A percentile compares a stretch with the other conserved stretches of the same genome.
Conservation (phyloP, 176 grass and related monocot genomes). For the Cocos nucifera region DNA sequence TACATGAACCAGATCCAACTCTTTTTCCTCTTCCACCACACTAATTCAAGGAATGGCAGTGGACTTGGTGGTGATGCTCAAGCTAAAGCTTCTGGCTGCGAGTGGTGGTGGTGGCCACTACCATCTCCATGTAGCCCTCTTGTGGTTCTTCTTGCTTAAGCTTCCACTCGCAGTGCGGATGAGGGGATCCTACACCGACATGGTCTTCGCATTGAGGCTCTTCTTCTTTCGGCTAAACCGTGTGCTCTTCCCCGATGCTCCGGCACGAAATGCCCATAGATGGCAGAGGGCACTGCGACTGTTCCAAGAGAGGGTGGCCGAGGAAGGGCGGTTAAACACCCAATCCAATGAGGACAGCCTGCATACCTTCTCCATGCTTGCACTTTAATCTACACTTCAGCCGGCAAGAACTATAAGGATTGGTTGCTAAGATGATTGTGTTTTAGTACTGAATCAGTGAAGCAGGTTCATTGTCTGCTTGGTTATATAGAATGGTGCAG, state of each 20-base stretch:
- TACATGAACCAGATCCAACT: neutral
- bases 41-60: neutral
- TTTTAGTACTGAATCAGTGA: too few species aligned
- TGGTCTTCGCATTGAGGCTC: slow-evolving; percentile 1
- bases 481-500: too few species aligned
- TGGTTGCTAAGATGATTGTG: too few species aligned
- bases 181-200: slow-evolving; percentile 10
- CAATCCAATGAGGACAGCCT: slow-evolving; percentile 2
- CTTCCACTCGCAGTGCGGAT: slow-evolving; percentile 8
- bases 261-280: neutral
- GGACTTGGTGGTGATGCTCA: slow-evolving; percentile 1
- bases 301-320: neutral
- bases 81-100: slow-evolving; percentile 14
- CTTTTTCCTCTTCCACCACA: neutral
- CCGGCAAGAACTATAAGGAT: too few species aligned
- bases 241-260: slow-evolving; percentile 6
- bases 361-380: slow-evolving; percentile 4
- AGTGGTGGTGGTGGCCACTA: slow-evolving; percentile 2
- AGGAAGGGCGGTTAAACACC: neutral
- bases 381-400: neutral
- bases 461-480: too few species aligned
- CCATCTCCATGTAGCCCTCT: slow-evolving; percentile 16
- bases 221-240: slow-evolving; percentile 14
- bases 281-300: slow-evolving; percentile 11
- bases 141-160: slow-evolving; percentile 20